A percentile compares a stretch with the other conserved stretches of the same genome.
Conservation (phyloP, 2,329 filamentous ascomycete genomes). For the Diaporthe sp. region DNA sequence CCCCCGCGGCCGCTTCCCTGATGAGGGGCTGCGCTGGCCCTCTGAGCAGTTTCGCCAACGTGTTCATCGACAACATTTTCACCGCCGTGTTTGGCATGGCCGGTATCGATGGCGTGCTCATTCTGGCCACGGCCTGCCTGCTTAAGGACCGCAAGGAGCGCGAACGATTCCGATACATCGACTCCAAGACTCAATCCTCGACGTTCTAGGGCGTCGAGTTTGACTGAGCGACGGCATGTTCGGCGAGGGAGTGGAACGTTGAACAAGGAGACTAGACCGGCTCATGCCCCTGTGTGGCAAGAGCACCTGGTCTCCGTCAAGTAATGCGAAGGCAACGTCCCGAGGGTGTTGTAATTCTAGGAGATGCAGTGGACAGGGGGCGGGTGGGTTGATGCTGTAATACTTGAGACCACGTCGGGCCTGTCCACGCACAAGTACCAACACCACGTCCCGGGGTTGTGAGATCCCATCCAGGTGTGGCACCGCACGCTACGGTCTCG, state of each 20-base stretch:
- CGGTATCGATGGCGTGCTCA: slow-evolving; percentile 73
- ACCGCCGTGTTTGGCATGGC: slow-evolving; percentile 85
- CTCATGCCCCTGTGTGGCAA: not conserved
- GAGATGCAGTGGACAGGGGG: not conserved
- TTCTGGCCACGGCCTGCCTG: slow-evolving; percentile 79
- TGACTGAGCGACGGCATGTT: not conserved
- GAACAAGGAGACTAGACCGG: not conserved
- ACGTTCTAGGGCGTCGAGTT: slow-evolving; percentile 52
- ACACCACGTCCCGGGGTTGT: slow-evolving; percentile 4
- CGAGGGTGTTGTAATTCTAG: not conserved
- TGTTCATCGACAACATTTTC: slow-evolving; percentile 80
- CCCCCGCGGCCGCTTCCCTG: slow-evolving; percentile 75
- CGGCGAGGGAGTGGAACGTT: not conserved
- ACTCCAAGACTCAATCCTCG: slow-evolving; percentile 75
- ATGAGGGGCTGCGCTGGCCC: slow-evolving; percentile 76
- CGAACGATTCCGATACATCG: slow-evolving; percentile 82
- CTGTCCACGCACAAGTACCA: not conserved
- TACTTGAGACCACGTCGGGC: slow-evolving; percentile 12
- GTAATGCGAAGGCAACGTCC: slow-evolving; percentile 7
- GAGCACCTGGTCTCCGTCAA: not conserved
- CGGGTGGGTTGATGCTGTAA: slow-evolving; percentile 10
- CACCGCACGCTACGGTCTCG: not conserved
- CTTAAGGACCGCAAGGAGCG: slow-evolving; percentile 85
- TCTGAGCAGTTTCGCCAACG: slow-evolving; percentile 76
- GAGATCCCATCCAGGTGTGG: not conserved